Conservation (phyloP, 495 filamentous ascomycete genomes). For the Letharia columbiana region DNA sequence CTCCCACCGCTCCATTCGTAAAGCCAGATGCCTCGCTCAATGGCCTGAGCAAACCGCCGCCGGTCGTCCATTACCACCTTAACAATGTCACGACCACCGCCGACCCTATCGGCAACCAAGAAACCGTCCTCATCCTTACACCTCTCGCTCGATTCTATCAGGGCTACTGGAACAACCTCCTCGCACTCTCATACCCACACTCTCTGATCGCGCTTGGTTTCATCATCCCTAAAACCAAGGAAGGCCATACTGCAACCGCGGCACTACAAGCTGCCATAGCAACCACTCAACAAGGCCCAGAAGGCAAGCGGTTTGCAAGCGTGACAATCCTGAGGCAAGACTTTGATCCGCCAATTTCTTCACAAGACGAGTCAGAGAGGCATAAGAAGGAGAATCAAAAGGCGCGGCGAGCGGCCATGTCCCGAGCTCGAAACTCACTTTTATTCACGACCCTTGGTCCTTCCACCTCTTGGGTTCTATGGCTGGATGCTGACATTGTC, state of each 20-base stretch:
- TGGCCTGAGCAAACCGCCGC: constrained; percentile 57
- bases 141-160: constrained; percentile 89
- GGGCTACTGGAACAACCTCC: constrained; percentile 92
- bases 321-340: constrained; percentile 93
- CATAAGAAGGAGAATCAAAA: constrained; percentile 90
- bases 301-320: constrained; percentile 76
- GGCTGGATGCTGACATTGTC: constrained; percentile 88
- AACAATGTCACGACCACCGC: constrained; percentile 81
- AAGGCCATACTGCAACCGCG: constrained; percentile 73
- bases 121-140: constrained; percentile 85
- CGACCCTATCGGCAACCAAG: constrained; percentile 64
- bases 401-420: constrained; percentile 77
- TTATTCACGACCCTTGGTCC: constrained; percentile 96
- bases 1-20: constrained; percentile 73
- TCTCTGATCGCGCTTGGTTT: constrained; percentile 93
- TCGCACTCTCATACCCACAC: constrained; percentile 77
- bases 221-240: constrained; percentile 84
- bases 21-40: constrained; percentile 52
- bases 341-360: constrained; percentile 71
- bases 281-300: constrained; percentile 70
- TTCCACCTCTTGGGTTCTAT: constrained; percentile 91
- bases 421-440: constrained; percentile 82
- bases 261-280: constrained; percentile 76
- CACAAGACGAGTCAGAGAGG: constrained; percentile 79
- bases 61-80: constrained; percentile 89